These are phyloP conservation scores for Vachellia pachyceras DNA, from an alignment of 306 rosid genomes.

Conservation along the genomic window DNA sequence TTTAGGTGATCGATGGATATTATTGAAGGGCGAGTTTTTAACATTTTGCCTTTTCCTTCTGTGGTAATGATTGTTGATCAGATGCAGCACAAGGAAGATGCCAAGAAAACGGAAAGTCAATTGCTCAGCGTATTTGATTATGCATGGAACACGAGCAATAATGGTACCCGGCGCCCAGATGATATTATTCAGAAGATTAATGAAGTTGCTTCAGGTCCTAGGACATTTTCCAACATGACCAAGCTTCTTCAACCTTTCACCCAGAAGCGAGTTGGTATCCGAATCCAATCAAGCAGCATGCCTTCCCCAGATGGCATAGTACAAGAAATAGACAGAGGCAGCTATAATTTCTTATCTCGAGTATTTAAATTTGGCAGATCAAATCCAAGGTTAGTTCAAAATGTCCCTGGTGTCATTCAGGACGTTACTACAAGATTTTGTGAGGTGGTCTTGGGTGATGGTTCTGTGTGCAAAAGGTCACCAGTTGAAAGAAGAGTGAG, in stretches of 20 bases:
- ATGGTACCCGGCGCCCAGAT: conserved; percentile 63
- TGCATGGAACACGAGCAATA: conserved; percentile 76
- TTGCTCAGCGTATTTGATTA: conserved; percentile 81
- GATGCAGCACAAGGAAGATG: conserved; percentile 75
- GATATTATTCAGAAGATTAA: conserved; percentile 67
- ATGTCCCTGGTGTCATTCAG: conserved; percentile 33
- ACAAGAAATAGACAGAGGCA: conserved; percentile 46
- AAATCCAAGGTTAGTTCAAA: conserved; percentile 57
- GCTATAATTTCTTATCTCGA: conserved; percentile 52
- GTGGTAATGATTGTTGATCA: conserved; percentile 46
- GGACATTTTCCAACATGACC: conserved; percentile 46
- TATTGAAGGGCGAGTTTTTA: conserved; percentile 1
- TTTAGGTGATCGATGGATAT: not conserved
- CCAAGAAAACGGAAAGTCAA: conserved; percentile 61
- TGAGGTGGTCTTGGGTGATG: conserved; percentile 62
- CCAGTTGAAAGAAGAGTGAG: conserved; percentile 76
- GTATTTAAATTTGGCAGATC: conserved; percentile 72
- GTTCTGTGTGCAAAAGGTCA: conserved; percentile 59
- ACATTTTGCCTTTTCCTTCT: not conserved
- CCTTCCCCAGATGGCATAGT: conserved; percentile 45
- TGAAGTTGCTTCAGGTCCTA: conserved; percentile 50
- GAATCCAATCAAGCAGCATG: conserved; percentile 56
- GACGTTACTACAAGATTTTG: conserved; percentile 52
- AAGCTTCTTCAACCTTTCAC: conserved; percentile 61
- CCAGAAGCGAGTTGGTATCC: conserved; percentile 68